Base-by-base conservation (phyloP, 768 basidiomycete genomes). In the Lactifluus pinguis region DNA sequence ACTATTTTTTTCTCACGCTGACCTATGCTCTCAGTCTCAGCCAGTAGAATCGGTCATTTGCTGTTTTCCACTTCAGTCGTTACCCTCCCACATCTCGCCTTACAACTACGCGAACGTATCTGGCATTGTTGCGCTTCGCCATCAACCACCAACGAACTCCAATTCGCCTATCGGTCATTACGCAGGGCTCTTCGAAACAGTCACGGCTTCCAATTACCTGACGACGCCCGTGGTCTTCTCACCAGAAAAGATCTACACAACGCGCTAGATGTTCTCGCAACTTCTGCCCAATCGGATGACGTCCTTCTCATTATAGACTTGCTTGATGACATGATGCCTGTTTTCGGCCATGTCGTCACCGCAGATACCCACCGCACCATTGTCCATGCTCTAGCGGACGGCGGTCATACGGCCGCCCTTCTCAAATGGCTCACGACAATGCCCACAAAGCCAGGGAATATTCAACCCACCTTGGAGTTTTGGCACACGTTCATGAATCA, bases 381-480 rank as follows among this genome's bases (percentile, higher is more conserved):
- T 57, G 63, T 85, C 45, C 75, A 76, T 17, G 77, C 75, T 11
- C 70, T 87, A n/a, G 68, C 79, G 10, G 69, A 75, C 49, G 72
- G 74, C 50, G 77, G 77, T 0, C 76, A 81, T 56, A 54, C 72
- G 8, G 72, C 74, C 51, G 74, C 78, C 13, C 76, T 80, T 42
- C 67, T 76, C 30, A 70, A 75, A 25, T 84, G 85, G 80, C 71
- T 89, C 3, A 67, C 65, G 48, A 73, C 73, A n/a, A 84, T 87
- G 77, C 75, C 79, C 14, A 71, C 71, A 29, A 78, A 78, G 53
- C 75, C 82, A 3, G 79, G 78, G 2, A 67, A 76, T 39, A 63
- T 78, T 48, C 69, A 68, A 5, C 83, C 84, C 0, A 76, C 78
- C 25, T 70, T 78, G 41, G 73, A 78, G 21, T 83, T 84, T 59